A percentile compares a stretch with the other conserved stretches of the same genome.
phyloP scores from a whole-genome alignment of 2,329 filamentous ascomycete species.

The Pleoardoris graminearum region DNA sequence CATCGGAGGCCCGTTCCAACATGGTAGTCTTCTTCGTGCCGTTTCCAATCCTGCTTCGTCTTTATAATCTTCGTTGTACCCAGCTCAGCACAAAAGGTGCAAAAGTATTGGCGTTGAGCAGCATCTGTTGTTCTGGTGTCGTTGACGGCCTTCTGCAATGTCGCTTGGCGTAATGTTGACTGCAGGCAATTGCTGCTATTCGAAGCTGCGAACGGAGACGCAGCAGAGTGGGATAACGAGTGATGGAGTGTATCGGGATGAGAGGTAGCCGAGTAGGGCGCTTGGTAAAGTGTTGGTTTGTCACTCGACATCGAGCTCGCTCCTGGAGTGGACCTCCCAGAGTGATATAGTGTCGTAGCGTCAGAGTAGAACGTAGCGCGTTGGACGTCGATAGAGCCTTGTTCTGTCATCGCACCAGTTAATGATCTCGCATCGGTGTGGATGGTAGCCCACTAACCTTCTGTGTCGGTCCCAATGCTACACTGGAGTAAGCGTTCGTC shows the following conservation, averaged over 20 bases:
- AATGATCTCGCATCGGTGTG: neutral
- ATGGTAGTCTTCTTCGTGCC: slow-evolving; percentile 14
- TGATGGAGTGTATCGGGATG: neutral
- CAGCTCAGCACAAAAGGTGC: slow-evolving; percentile 9
- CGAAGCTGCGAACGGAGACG: neutral
- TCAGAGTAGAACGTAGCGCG: slow-evolving; percentile 4
- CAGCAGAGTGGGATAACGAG: neutral
- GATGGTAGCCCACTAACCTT: neutral
- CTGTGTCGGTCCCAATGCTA: neutral
- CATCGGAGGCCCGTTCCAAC: slow-evolving; percentile 9
- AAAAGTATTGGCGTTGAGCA: neutral
- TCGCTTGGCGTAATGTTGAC: neutral
- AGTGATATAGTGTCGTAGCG: slow-evolving; percentile 3
- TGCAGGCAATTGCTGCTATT: neutral
- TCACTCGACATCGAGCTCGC: slow-evolving; percentile 4
- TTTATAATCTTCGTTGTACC: neutral
- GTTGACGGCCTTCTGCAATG: neutral
- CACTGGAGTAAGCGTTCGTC: neutral
- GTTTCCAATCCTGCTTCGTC: slow-evolving; percentile 16
- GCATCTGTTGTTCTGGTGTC: neutral
- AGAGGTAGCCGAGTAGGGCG: neutral
- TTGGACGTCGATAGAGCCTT: neutral
- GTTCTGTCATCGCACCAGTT: neutral
- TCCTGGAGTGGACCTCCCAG: slow-evolving; percentile 7
- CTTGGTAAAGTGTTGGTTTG: neutral